Evolutionary conservation across 2,329 filamentous ascomycete species (phyloP).

Genomic region (Trichoderma koningii): DNA sequence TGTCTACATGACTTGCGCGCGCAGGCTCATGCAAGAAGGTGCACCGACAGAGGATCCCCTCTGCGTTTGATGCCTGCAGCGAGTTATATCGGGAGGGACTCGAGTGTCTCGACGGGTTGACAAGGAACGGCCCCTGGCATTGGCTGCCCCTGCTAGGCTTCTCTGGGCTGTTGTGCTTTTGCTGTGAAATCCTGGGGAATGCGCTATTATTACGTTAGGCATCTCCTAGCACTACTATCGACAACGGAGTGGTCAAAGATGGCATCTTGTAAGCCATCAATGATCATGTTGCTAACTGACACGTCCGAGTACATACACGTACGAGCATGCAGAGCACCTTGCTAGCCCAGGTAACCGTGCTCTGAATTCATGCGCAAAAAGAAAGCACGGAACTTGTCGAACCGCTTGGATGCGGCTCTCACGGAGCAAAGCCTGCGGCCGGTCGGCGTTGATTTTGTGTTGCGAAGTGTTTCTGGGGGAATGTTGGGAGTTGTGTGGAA

Average conservation of each 20-base stretch:
- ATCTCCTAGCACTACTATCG: not conserved
- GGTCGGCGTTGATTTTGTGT: not conserved
- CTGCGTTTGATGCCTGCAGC: not conserved
- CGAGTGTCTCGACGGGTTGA: not conserved
- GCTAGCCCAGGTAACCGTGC: not conserved
- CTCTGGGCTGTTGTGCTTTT: not conserved
- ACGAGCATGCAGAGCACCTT: not conserved
- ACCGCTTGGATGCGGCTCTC: slow-evolving; percentile 11
- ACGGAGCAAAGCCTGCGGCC: slow-evolving; percentile 10
- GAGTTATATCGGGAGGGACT: not conserved
- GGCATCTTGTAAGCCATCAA: too few relatives aligned
- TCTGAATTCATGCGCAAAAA: too few relatives aligned
- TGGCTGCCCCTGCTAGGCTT: slow-evolving; percentile 12
- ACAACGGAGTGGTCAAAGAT: too few relatives aligned
- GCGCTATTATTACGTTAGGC: slow-evolving; percentile 7
- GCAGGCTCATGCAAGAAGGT: slow-evolving; percentile 13
- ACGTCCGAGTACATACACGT: not conserved
- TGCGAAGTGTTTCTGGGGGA: not conserved
- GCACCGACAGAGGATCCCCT: not conserved
- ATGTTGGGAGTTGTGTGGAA: slow-evolving; percentile 15
- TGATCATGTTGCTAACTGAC: not conserved
- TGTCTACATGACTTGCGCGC: slow-evolving; percentile 22
- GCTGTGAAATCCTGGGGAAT: slow-evolving; percentile 26
- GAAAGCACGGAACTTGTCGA: slow-evolving; percentile 7
- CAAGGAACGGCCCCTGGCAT: slow-evolving; percentile 26